Evolutionary conservation across 305 asterid genomes (phyloP).

Genomic region (Lippia alba): DNA sequence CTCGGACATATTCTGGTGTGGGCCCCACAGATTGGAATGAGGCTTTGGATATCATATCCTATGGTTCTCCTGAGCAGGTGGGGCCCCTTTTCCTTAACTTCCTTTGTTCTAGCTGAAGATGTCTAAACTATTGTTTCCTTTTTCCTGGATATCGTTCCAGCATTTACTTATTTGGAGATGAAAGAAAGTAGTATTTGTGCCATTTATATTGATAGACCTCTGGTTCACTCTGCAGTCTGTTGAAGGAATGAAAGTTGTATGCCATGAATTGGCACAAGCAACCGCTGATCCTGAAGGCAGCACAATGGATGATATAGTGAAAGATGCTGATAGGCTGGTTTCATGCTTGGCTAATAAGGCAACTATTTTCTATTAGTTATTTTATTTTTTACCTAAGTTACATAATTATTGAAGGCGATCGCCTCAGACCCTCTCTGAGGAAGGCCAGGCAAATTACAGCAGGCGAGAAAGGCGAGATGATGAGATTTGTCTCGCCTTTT

Average conservation of each 20-base stretch:
- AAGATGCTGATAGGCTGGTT: conserved; percentile 97
- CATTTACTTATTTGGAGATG: background rate
- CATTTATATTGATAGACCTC: conserved; percentile 27
- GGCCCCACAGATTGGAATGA: conserved; percentile 96
- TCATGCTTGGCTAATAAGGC: conserved; percentile 98
- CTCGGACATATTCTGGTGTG: conserved; percentile 61
- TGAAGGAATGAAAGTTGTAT: conserved; percentile 98
- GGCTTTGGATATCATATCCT: conserved; percentile 81
- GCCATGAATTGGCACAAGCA: conserved; percentile 90
- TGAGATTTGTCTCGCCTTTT: no score
- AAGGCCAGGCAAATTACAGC: no score
- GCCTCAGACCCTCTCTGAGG: no score
- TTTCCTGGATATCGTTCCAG: conserved; percentile 15
- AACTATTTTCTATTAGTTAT: conserved; percentile 9
- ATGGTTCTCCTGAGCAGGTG: conserved; percentile 98
- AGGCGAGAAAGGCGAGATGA: no score
- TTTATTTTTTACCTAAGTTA: no score
- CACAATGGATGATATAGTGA: conserved; percentile 76
- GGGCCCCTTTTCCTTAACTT: conserved; percentile 19
- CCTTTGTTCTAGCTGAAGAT: conserved; percentile 13
- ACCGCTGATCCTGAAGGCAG: conserved; percentile 88
- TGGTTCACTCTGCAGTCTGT: conserved; percentile 70
- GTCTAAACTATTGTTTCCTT: conserved; percentile 9
- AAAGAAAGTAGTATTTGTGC: background rate
- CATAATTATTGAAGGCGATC: no score